A percentile compares a stretch with the other conserved stretches of the same genome.
These are phyloP conservation scores for Catharanthus roseus DNA, from an alignment of 257 asterid species.

Conservation along the genomic window DNA sequence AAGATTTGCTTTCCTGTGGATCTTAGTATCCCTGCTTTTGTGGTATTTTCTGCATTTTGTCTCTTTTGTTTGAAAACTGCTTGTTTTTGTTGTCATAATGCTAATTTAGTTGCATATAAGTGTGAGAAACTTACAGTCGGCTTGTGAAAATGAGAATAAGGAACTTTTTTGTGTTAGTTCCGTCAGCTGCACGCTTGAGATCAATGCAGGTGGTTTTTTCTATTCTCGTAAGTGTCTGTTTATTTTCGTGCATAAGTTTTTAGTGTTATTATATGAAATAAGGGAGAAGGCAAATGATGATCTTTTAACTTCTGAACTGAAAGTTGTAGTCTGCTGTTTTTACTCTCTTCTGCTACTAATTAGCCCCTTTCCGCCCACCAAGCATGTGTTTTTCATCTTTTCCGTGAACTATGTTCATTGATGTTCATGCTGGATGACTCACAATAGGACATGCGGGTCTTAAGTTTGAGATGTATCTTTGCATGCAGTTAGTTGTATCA, in stretches of 20 bases:
- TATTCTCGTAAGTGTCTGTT: neutral
- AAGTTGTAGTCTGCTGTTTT: neutral
- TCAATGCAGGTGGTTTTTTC: neutral
- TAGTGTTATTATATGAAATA: neutral
- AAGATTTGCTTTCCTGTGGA: conserved; percentile 28
- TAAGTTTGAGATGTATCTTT: neutral
- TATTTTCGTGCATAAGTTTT: neutral
- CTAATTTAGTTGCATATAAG: neutral
- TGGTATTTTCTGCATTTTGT: neutral
- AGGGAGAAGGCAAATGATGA: neutral
- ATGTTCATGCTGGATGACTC: neutral
- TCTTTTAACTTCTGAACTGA: neutral
- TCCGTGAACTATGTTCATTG: neutral
- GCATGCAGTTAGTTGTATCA: neutral
- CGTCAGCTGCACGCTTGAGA: neutral
- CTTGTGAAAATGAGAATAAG: neutral
- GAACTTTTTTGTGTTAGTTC: neutral
- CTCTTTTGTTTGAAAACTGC: neutral
- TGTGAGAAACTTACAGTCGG: neutral
- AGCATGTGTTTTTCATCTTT: neutral
- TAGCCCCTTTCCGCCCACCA: neutral
- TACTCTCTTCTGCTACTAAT: neutral
- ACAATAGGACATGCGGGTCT: neutral
- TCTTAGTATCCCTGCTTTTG: neutral
- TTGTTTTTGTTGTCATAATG: too few species aligned